phyloP scores from a whole-genome alignment of 208 protist species.

The Leishmania gerbilli region DNA sequence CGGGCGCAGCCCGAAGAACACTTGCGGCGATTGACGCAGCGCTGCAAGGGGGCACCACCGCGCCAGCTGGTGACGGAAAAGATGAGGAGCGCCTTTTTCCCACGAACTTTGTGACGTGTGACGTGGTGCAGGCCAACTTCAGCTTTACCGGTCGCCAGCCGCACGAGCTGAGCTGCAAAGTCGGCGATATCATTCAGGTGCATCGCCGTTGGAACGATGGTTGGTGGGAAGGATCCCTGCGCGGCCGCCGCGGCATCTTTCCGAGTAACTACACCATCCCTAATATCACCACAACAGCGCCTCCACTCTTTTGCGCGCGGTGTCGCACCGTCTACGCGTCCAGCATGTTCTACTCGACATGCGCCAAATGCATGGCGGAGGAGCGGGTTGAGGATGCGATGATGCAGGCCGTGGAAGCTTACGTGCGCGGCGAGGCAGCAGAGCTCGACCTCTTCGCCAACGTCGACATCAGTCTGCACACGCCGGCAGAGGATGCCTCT shows the following conservation, averaged over 20 bases:
- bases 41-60: background rate
- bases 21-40: background rate
- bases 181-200: constrained; percentile 69
- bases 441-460: constrained; percentile 31
- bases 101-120: constrained; percentile 73
- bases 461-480: constrained; percentile 20
- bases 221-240: constrained; percentile 85
- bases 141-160: constrained; percentile 44
- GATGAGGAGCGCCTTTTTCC: constrained; percentile 51
- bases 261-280: constrained; percentile 86
- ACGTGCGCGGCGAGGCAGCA: constrained; percentile 26
- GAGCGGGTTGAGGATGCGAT: constrained; percentile 46
- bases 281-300: constrained; percentile 55
- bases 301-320: constrained; percentile 66
- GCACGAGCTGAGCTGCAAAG: constrained; percentile 48
- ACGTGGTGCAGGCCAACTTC: constrained; percentile 65
- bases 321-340: constrained; percentile 51
- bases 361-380: constrained; percentile 41
- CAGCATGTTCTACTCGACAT: constrained; percentile 22
- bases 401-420: constrained; percentile 48
- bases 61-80: background rate
- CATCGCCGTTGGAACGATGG: constrained; percentile 88
- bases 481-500: background rate
- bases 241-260: constrained; percentile 73
- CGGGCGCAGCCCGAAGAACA: background rate